Percentiles rank a stretch among this genome's conserved stretches.
These are phyloP conservation scores for Heliocybe sulcata DNA, from an alignment of 1,284 basidiomycete species.

Conservation along the genomic window DNA sequence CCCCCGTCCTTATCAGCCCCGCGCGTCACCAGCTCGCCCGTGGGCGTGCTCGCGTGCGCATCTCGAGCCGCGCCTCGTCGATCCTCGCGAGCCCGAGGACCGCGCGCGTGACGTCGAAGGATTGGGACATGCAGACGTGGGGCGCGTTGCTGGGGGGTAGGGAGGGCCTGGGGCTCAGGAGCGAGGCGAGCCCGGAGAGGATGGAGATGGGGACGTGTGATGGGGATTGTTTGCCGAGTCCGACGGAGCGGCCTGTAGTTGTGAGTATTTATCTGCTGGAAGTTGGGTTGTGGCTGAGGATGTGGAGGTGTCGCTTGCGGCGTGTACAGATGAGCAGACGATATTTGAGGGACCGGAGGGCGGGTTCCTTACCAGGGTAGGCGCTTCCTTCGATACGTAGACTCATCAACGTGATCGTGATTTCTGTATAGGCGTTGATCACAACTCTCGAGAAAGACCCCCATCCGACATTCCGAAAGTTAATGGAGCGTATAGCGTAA, in stretches of 20 bases:
- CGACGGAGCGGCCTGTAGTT: background rate
- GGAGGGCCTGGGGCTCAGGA: background rate
- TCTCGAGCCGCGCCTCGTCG: background rate
- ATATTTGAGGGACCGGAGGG: slow-evolving; percentile 10
- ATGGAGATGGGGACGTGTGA: background rate
- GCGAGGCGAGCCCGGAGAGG: background rate
- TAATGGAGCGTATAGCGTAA: background rate
- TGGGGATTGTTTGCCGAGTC: background rate
- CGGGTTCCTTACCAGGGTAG: slow-evolving; percentile 13
- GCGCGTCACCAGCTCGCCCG: background rate
- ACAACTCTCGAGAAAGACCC: background rate
- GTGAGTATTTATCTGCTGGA: background rate
- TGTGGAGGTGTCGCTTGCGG: slow-evolving; percentile 13
- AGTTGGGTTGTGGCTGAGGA: background rate
- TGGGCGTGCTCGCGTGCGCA: background rate
- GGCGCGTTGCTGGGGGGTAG: background rate
- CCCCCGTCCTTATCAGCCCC: background rate
- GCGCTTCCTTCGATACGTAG: background rate
- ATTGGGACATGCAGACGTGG: background rate
- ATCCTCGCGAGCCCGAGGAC: background rate
- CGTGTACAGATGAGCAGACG: slow-evolving; percentile 13
- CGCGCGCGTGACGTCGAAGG: background rate
- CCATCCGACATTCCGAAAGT: background rate
- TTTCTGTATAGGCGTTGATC: slow-evolving; percentile 9
- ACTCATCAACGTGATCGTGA: background rate